Evolutionary conservation across 164 flowering plant species (phyloP).

Genomic region (Stephania japonica): DNA sequence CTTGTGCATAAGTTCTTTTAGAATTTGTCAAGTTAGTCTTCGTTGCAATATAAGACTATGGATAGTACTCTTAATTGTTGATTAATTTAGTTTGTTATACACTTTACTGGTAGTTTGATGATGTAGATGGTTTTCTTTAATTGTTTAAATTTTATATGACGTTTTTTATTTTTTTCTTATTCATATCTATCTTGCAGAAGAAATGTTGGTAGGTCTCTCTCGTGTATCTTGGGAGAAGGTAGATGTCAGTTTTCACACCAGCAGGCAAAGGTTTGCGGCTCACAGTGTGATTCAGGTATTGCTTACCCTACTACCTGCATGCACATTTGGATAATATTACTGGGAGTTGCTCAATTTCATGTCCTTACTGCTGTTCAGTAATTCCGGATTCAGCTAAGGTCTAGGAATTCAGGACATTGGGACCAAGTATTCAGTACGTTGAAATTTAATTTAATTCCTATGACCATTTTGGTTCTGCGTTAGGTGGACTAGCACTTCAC

Average conservation of each 20-base stretch:
- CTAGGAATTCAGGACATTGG: neutral
- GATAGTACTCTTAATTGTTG: neutral
- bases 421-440: neutral
- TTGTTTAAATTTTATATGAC: neutral
- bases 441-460: neutral
- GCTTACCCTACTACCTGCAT: conserved; percentile 15
- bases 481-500: no score
- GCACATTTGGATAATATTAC: neutral
- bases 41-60: no score
- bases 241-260: conserved; percentile 86
- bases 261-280: conserved; percentile 73
- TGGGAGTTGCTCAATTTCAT: neutral
- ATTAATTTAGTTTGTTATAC: neutral
- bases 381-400: neutral
- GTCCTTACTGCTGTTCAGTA: neutral
- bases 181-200: conserved; percentile 42
- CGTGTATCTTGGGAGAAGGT: conserved; percentile 91
- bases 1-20: no score
- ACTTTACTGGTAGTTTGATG: neutral
- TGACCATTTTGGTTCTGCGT: no score
- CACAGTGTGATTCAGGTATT: conserved; percentile 92
- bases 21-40: no score
- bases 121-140: neutral
- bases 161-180: conserved; percentile 8
- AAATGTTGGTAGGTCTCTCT: conserved; percentile 63